Evolutionary conservation across 768 basidiomycete species (phyloP).

Genomic region (Artomyces pyxidatus): DNA sequence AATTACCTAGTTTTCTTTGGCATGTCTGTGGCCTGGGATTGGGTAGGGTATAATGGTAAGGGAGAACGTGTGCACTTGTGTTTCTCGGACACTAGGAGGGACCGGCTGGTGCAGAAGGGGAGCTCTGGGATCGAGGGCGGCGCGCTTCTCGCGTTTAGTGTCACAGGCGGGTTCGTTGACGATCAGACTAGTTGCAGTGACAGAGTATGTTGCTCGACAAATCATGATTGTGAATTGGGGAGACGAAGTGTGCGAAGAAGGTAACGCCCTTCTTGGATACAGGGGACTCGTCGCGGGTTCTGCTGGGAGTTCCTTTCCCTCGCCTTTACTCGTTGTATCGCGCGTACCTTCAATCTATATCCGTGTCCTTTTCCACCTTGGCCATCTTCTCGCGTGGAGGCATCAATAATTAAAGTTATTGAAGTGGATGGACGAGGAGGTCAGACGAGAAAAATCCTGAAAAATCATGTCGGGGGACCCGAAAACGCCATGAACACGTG

Average conservation of each 20-base stretch:
- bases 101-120: constrained; percentile 33
- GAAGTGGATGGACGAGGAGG: too few species aligned
- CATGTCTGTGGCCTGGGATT: constrained; percentile 46
- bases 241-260: constrained; percentile 16
- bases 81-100: constrained; percentile 59
- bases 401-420: too few species aligned
- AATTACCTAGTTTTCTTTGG: constrained; percentile 69
- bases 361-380: constrained; percentile 19
- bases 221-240: background rate
- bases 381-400: constrained; percentile 20
- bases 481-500: too few species aligned
- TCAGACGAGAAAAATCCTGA: too few species aligned
- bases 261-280: constrained; percentile 54
- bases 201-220: constrained; percentile 42
- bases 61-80: constrained; percentile 50
- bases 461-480: too few species aligned
- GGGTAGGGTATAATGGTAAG: constrained; percentile 38
- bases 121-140: constrained; percentile 63
- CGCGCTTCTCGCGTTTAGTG: constrained; percentile 89
- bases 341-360: constrained; percentile 24
- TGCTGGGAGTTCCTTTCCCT: constrained; percentile 67
- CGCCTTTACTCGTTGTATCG: constrained; percentile 35
- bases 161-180: constrained; percentile 76
- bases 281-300: constrained; percentile 40
- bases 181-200: constrained; percentile 35